Conservation (phyloP, 371 early-diverging fungal genomes). For the Actinomortierella ambigua region DNA sequence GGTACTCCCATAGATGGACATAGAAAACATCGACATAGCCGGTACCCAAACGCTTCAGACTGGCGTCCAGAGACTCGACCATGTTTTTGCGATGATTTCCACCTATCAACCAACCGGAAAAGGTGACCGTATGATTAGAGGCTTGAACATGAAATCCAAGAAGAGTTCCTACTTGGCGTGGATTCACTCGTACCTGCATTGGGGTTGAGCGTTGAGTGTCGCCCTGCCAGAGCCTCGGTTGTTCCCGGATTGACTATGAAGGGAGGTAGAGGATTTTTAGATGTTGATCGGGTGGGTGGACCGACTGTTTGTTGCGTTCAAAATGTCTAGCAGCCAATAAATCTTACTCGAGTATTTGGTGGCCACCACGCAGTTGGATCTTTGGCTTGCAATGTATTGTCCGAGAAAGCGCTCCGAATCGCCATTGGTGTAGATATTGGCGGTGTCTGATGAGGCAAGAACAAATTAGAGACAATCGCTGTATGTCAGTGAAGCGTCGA, state of each 20-base stretch:
- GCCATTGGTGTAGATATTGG: slow-evolving; percentile 49
- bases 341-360: slow-evolving; percentile 49
- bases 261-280: not conserved
- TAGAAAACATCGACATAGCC: slow-evolving; percentile 54
- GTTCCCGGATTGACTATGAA: slow-evolving; percentile 21
- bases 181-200: slow-evolving; percentile 22
- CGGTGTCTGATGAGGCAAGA: slow-evolving; percentile 8
- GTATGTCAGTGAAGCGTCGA: too few species aligned
- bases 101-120: slow-evolving; percentile 7
- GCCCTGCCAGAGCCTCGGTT: slow-evolving; percentile 18
- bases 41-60: slow-evolving; percentile 47
- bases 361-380: slow-evolving; percentile 51
- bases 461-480: not conserved
- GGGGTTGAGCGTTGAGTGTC: slow-evolving; percentile 13
- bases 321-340: not conserved
- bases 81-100: slow-evolving; percentile 50
- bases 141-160: not conserved
- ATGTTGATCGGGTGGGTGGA: not conserved
- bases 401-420: slow-evolving; percentile 53
- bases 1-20: slow-evolving; percentile 52
- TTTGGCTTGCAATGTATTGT: slow-evolving; percentile 48
- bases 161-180: not conserved
- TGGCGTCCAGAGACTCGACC: slow-evolving; percentile 46
- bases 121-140: not conserved
- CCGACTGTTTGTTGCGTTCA: not conserved